Percentiles rank a stretch among this genome's conserved stretches.
These are phyloP conservation scores for Phylloporus sp. DNA, from an alignment of 768 basidiomycete genomes.

Conservation along the genomic window DNA sequence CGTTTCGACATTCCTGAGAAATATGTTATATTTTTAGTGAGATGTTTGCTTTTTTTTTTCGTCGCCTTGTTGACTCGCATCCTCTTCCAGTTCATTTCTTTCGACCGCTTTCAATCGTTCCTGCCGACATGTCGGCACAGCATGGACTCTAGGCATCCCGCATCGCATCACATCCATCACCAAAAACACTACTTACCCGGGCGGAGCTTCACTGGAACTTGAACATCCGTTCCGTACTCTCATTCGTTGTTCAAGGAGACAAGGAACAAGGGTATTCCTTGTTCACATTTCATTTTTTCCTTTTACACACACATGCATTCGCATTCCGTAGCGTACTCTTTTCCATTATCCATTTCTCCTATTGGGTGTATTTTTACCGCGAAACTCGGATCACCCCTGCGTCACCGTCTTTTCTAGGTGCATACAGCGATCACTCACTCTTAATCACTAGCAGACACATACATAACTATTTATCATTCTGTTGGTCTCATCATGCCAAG, in stretches of 20 bases:
- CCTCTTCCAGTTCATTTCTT: conserved; percentile 11
- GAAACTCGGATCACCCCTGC: conserved; percentile 6
- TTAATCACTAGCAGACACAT: conserved; percentile 15
- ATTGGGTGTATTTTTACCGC: conserved; percentile 22
- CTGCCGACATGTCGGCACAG: conserved; percentile 8
- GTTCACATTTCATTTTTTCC: conserved; percentile 3
- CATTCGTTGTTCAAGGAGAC: conserved; percentile 15
- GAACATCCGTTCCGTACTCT: conserved; percentile 17
- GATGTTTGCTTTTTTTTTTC: too few relatives aligned
- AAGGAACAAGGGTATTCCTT: conserved; percentile 7
- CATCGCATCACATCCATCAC: conserved; percentile 21
- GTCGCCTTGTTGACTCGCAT: conserved; percentile 10
- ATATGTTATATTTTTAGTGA: conserved; percentile 14
- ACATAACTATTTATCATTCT: conserved; percentile 2
- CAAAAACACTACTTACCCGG: conserved; percentile 11
- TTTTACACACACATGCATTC: conserved; percentile 12
- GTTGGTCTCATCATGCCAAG: not conserved
- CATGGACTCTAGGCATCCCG: conserved; percentile 23
- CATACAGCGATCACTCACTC: conserved; percentile 2
- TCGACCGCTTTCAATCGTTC: conserved; percentile 8
- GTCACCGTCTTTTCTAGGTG: conserved; percentile 16
- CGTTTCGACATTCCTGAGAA: conserved; percentile 31
- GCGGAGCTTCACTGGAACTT: conserved; percentile 28
- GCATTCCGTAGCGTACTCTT: conserved; percentile 12
- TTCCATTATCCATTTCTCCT: conserved; percentile 1